These are phyloP conservation scores for Aspergillus fumigatus DNA, from an alignment of 2,329 filamentous ascomycete genomes.

Conservation along the genomic window DNA sequence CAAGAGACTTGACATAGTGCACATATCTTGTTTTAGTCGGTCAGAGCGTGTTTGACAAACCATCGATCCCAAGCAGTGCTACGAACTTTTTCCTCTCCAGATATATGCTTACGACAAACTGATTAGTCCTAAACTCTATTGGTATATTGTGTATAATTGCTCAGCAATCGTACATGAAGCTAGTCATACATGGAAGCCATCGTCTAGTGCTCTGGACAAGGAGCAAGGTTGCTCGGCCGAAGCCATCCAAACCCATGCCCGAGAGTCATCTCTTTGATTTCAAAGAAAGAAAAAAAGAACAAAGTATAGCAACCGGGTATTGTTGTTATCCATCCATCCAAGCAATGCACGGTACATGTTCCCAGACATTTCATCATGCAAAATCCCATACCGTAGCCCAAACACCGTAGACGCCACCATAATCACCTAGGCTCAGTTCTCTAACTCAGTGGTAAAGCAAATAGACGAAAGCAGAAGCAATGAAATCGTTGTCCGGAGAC, in stretches of 20 bases:
- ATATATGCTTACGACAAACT: neutral
- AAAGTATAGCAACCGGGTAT: conserved; percentile 10
- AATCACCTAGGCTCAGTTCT: neutral
- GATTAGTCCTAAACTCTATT: neutral
- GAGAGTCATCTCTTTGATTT: conserved; percentile 1
- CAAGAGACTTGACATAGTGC: neutral
- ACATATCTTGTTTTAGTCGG: neutral
- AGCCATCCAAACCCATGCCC: neutral
- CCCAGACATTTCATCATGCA: neutral
- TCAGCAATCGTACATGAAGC: conserved; percentile 1
- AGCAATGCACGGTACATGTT: conserved; percentile 1
- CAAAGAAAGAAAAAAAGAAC: neutral
- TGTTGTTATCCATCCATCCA: conserved; percentile 13
- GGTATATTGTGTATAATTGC: neutral
- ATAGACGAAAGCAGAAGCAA: neutral
- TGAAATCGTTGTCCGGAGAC: neutral
- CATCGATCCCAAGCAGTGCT: neutral
- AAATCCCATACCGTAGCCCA: neutral
- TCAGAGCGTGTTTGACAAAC: neutral
- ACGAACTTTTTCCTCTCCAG: neutral
- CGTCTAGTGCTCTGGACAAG: neutral
- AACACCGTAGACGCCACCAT: neutral
- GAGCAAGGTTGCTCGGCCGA: neutral
- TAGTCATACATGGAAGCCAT: neutral
- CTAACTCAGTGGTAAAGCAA: neutral